Evolutionary conservation across 768 basidiomycete species (phyloP).

Genomic region (Lentinula guzmanii): DNA sequence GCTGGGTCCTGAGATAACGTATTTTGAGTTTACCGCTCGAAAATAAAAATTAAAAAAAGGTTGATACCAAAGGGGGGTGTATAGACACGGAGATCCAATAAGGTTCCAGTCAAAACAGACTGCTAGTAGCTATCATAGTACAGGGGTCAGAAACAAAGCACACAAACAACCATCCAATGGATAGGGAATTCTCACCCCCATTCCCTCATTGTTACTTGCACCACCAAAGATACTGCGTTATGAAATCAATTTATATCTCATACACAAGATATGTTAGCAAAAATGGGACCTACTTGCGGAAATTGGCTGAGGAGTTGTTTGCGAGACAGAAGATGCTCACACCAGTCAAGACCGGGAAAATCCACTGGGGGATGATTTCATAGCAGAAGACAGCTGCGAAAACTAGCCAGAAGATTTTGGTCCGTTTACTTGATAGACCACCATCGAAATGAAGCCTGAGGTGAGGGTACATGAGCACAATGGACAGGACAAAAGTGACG

Average conservation of each 20-base stretch:
- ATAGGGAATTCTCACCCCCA: slow-evolving; percentile 7
- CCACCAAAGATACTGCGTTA: slow-evolving; percentile 25
- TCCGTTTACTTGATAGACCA: slow-evolving; percentile 29
- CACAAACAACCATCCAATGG: neutral
- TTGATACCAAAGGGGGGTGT: neutral
- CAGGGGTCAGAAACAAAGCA: neutral
- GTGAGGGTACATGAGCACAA: neutral
- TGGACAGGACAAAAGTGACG: neutral
- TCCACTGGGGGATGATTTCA: slow-evolving; percentile 34
- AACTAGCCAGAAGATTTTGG: slow-evolving; percentile 32
- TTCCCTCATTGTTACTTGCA: slow-evolving; percentile 29
- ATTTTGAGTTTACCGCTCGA: neutral
- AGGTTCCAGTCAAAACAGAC: slow-evolving; percentile 23
- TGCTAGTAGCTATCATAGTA: slow-evolving; percentile 16
- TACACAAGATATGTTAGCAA: neutral
- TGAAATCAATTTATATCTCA: neutral
- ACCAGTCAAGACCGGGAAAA: slow-evolving; percentile 22
- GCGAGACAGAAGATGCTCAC: slow-evolving; percentile 27
- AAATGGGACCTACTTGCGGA: slow-evolving; percentile 18
- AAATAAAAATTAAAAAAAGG: too few relatives aligned
- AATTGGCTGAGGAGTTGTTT: slow-evolving; percentile 14
- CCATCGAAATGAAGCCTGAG: slow-evolving; percentile 10
- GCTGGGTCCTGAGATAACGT: slow-evolving; percentile 9
- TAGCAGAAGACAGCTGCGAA: slow-evolving; percentile 26
- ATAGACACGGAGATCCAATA: slow-evolving; percentile 13